Conservation (phyloP, 1,284 basidiomycete genomes). For the Ceratobasidium sp. region DNA sequence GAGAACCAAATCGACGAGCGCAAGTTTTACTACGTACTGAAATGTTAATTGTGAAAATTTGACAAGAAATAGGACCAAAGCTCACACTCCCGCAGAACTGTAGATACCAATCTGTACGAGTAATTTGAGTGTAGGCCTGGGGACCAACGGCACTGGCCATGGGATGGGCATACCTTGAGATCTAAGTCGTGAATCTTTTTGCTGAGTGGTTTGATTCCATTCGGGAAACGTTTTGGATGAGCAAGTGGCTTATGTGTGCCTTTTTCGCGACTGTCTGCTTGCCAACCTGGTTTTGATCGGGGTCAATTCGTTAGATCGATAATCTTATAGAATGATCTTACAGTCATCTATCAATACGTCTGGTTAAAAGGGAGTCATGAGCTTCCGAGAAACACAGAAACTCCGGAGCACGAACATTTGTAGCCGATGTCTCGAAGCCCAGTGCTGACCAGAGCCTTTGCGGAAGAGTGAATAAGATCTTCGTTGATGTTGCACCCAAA, state of each 20-base stretch:
- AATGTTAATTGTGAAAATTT: neutral
- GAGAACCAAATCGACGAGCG: conserved; percentile 61
- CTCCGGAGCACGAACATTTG: conserved; percentile 46
- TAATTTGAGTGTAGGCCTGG: neutral
- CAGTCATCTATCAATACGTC: conserved; percentile 57
- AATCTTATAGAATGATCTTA: neutral
- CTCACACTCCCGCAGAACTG: conserved; percentile 62
- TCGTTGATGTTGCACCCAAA: conserved; percentile 56
- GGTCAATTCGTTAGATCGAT: neutral
- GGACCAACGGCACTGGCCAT: neutral
- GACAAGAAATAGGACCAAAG: conserved; percentile 37
- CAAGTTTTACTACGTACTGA: conserved; percentile 59
- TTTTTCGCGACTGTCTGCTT: conserved; percentile 53
- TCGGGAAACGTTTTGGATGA: conserved; percentile 62
- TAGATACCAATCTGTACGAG: conserved; percentile 62
- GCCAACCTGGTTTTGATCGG: conserved; percentile 55
- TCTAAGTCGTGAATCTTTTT: conserved; percentile 61
- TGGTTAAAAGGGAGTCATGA: conserved; percentile 18
- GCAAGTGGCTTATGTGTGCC: conserved; percentile 52
- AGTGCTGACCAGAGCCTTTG: conserved; percentile 48
- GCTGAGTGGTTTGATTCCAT: conserved; percentile 61
- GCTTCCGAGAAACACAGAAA: neutral
- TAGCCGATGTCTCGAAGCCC: conserved; percentile 53
- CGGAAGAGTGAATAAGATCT: conserved; percentile 52
- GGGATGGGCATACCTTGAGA: conserved; percentile 57